Conservation (phyloP, 306 rosid species). For the Ammopiptanthus mongolicus region DNA sequence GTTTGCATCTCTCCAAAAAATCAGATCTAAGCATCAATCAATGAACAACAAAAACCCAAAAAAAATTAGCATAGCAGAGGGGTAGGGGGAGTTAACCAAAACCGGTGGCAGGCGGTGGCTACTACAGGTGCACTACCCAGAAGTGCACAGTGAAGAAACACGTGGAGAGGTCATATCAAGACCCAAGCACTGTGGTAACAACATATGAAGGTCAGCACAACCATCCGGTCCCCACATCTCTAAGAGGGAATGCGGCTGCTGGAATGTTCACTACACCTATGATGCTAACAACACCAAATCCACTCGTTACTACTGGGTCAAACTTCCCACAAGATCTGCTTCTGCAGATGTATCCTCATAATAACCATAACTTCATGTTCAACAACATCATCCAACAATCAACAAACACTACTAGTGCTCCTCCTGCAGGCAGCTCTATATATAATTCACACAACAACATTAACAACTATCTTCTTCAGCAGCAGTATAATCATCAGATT, state of each 20-base stretch:
- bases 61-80: too few species aligned
- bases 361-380: neutral
- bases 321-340: slow-evolving; percentile 42
- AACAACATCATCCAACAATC: neutral
- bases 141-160: slow-evolving; percentile 82
- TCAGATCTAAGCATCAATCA: too few species aligned
- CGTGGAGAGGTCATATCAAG: slow-evolving; percentile 72
- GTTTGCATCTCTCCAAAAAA: too few species aligned
- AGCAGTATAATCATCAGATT: slow-evolving; percentile 13
- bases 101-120: slow-evolving; percentile 53
- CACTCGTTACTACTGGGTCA: slow-evolving; percentile 21
- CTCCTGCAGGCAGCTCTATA: neutral
- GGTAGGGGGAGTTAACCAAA: neutral
- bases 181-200: slow-evolving; percentile 73
- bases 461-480: slow-evolving; percentile 25
- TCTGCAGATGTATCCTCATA: slow-evolving; percentile 9
- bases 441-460: slow-evolving; percentile 18
- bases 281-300: slow-evolving; percentile 16
- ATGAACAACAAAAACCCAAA: too few species aligned
- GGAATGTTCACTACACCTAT: slow-evolving; percentile 53
- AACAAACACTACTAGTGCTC: neutral
- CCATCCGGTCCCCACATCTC: slow-evolving; percentile 75
- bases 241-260: slow-evolving; percentile 57
- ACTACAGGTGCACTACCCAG: slow-evolving; percentile 82
- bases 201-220: slow-evolving; percentile 89